Conservation (phyloP, 495 filamentous ascomycete genomes). For the Chaetomium fimeti region DNA sequence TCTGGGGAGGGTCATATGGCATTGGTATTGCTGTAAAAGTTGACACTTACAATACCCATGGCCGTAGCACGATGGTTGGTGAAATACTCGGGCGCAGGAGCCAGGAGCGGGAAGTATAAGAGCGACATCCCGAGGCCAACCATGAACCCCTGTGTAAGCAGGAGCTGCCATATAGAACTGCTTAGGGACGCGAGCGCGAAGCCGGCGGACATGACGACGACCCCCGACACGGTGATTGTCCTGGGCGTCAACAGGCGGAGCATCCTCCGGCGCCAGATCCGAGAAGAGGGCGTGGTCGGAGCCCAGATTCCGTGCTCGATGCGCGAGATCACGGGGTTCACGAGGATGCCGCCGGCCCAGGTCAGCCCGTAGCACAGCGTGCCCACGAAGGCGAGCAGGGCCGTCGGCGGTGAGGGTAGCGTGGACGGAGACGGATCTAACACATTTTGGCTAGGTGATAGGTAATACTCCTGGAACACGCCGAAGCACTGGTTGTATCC, state of each 20-base stretch:
- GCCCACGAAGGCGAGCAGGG: conserved; percentile 51
- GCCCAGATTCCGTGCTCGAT: conserved; percentile 36
- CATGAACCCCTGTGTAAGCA: conserved; percentile 51
- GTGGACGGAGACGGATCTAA: conserved; percentile 35
- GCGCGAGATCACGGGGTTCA: conserved; percentile 50
- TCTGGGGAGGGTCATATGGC: too few relatives aligned
- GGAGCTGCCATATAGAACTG: conserved; percentile 46
- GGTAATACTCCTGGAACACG: conserved; percentile 52
- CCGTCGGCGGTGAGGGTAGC: conserved; percentile 36
- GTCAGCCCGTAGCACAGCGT: conserved; percentile 50
- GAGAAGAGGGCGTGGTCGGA: conserved; percentile 19
- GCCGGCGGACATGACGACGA: conserved; percentile 38
- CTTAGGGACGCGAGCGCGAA: conserved; percentile 41
- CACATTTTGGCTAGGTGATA: conserved; percentile 42
- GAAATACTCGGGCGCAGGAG: conserved; percentile 51
- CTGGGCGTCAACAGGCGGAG: conserved; percentile 30
- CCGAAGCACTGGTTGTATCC: conserved; percentile 52
- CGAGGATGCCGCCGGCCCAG: conserved; percentile 50
- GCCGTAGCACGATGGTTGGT: conserved; percentile 49
- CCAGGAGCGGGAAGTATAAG: conserved; percentile 50
- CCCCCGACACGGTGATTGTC: conserved; percentile 38
- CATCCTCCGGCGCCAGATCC: conserved; percentile 28
- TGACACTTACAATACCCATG: conserved; percentile 43
- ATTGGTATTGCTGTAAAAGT: background rate
- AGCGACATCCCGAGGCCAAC: conserved; percentile 50